Percentiles rank a stretch among this genome's conserved stretches.
These are phyloP conservation scores for Monilinia fructigena DNA, from an alignment of 2,329 filamentous ascomycete genomes.

Conservation along the genomic window DNA sequence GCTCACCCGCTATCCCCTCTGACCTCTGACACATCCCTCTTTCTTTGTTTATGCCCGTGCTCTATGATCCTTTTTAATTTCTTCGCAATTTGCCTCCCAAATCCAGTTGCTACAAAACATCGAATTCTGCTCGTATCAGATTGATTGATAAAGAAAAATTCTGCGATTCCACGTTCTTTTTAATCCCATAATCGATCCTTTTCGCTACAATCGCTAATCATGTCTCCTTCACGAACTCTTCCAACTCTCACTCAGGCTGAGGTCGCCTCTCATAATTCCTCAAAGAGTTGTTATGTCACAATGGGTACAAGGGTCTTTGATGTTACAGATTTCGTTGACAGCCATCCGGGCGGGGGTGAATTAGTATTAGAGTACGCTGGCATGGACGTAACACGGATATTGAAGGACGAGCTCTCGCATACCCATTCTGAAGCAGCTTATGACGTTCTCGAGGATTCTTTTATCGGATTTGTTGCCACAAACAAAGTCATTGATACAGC, in stretches of 20 bases:
- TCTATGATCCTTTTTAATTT: background rate
- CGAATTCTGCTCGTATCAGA: background rate
- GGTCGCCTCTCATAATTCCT: slow-evolving; percentile 75
- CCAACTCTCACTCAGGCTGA: slow-evolving; percentile 81
- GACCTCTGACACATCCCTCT: background rate
- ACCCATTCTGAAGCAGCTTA: slow-evolving; percentile 90
- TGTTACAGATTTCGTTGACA: slow-evolving; percentile 84
- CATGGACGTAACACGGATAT: slow-evolving; percentile 77
- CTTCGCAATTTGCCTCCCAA: slow-evolving; percentile 18
- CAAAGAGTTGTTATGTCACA: slow-evolving; percentile 88
- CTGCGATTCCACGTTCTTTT: background rate
- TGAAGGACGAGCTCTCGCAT: slow-evolving; percentile 82
- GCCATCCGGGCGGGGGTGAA: slow-evolving; percentile 87
- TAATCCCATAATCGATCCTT: background rate
- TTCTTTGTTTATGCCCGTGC: slow-evolving; percentile 6
- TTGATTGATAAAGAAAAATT: background rate
- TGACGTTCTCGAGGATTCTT: slow-evolving; percentile 84
- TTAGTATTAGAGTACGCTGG: slow-evolving; percentile 87
- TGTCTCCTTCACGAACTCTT: slow-evolving; percentile 77
- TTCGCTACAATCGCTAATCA: slow-evolving; percentile 32
- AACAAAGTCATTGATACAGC: slow-evolving; percentile 45
- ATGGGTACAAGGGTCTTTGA: slow-evolving; percentile 91
- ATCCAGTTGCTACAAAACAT: background rate
- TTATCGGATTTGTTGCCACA: slow-evolving; percentile 75
- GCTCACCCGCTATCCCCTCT: background rate